phyloP scores from a whole-genome alignment of 75 land plant species.

The Isoetes taiwanensis region DNA sequence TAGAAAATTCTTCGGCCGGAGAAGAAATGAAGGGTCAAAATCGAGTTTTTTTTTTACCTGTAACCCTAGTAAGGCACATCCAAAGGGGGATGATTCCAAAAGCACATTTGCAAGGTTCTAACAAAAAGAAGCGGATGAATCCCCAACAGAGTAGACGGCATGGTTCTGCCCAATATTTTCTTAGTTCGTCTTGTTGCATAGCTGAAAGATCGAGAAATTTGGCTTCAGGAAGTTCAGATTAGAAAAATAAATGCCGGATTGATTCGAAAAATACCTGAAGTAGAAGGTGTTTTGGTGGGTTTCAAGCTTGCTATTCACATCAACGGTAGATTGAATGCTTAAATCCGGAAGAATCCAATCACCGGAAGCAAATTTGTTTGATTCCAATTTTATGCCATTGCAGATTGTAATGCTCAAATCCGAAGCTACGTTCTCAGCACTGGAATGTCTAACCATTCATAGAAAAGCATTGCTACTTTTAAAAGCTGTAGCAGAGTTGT shows the following conservation, averaged over 20 bases:
- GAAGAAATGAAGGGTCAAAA: too few relatives aligned
- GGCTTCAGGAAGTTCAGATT: too few relatives aligned
- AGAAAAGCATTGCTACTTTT: conserved; percentile 54
- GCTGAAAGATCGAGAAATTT: too few relatives aligned
- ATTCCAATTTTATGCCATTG: conserved; percentile 60
- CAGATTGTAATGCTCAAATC: conserved; percentile 87
- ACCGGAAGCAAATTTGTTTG: conserved; percentile 59
- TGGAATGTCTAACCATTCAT: conserved; percentile 82
- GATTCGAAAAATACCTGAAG: too few relatives aligned
- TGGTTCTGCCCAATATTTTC: conserved; percentile 60
- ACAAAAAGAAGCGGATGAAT: conserved; percentile 74
- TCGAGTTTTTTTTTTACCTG: conserved; percentile 37
- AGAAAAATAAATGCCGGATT: too few relatives aligned
- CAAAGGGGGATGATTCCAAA: conserved; percentile 53
- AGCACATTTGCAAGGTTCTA: conserved; percentile 66
- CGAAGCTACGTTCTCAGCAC: conserved; percentile 72
- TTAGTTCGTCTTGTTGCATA: conserved; percentile 71
- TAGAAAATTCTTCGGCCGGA: too few relatives aligned
- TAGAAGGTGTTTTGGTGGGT: conserved; percentile 86
- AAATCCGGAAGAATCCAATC: conserved; percentile 96
- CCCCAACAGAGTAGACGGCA: conserved; percentile 60
- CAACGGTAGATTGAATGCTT: conserved; percentile 59
- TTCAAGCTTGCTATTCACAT: conserved; percentile 38
- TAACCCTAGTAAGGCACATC: conserved; percentile 74
- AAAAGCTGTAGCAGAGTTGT: conserved; percentile 71